Evolutionary conservation across 2,329 filamentous ascomycete genomes (phyloP), one percentile per base, ranked within the genome.

Genomic region (Metarhizium robertsii): DNA sequence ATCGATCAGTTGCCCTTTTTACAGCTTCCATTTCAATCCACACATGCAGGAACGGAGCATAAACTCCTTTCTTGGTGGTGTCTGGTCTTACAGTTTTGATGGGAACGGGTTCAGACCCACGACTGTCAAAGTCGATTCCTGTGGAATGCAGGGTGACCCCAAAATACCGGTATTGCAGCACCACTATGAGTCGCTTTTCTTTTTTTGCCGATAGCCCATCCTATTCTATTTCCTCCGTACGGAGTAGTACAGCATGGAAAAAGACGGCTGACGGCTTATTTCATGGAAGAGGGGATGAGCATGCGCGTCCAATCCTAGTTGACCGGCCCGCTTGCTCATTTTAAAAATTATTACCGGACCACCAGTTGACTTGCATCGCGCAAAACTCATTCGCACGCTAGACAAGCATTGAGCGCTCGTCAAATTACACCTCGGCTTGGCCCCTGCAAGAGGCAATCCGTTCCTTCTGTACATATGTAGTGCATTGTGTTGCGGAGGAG

Each of bases 41-140:
- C 18, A 47, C 45, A 38, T 52, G 50, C 50, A 52, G 50, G 50
- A 52, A 52, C 50, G 50, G 14, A 45, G 50, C 4, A 30, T 45
- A 38, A 29, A 10, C 43, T 20, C 40, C 18, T 18, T 10, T 10
- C 20, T 16, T 36, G 13, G 30, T 40, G 14, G 11, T 40, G 38
- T 16, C 13, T 40, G 5, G 13, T 16, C 8, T 16, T 5, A 5
- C 38, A 14, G 14, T 40, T 40, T 11, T 34, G 32, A 6, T 11
- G 32, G 25, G 25, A 25, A 25, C 25, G 25, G 25, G 32, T 34
- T 7, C 32, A 11, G 32, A 11, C 32, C 32, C 32, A 25, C 25
- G 25, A 4, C 25, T 4, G 20, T 25, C 32, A 34, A 34, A 11
- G 32, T 34, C 32, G 10, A 34, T 7, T 7, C 10, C 32, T 34